Base-by-base conservation (phyloP, 345 rosid species). In the Schrenkiella parvula region DNA sequence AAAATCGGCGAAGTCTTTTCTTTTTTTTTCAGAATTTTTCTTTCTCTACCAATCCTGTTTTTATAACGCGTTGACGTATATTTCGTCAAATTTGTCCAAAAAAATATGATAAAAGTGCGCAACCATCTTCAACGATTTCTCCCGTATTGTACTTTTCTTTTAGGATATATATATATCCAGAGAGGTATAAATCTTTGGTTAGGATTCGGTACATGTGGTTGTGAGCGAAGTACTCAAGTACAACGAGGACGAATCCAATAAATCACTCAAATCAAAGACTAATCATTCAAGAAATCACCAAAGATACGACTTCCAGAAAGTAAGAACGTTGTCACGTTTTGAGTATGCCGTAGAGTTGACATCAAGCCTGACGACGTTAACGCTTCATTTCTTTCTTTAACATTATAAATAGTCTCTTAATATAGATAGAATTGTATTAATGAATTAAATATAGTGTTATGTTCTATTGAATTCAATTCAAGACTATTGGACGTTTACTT, bases 341-440 rank as follows among this genome's bases (percentile, higher is more conserved):
- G 17, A 1, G 43, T 18, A 28, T 62, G 43, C 44, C 26, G 4
- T 19, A 62, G 69, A 51, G 69, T 62, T 63, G 76, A 63, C 69
- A 72, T 53, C 70, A 63, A 26, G 13, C 61, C 18, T 70, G 13
- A 35, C 23, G 75, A 37, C 68, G 31, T 37, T 31, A 57, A 69
- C 35, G 26, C 25, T 21, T 17, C 26, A n/a, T 44, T 23, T 25
- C 1, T 23, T 35, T n/a, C 10, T 23, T 39, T 34, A 37, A 51
- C 17, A 60, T n/a, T 37, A n/a, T 44, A 29, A 9, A 10, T 31
- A 51, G 32, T 52, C 38, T 41, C 52, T 10, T 8, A 67, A 26
- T 41, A 39, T 8, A 53, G 15, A 53, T 38, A 7, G 26, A 34
- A 17, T 2, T 22, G 46, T 22, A 44, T 10, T 10, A 54, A 68